Evolutionary conservation across 768 basidiomycete genomes (phyloP).

Genomic region (Ramaria sp.): DNA sequence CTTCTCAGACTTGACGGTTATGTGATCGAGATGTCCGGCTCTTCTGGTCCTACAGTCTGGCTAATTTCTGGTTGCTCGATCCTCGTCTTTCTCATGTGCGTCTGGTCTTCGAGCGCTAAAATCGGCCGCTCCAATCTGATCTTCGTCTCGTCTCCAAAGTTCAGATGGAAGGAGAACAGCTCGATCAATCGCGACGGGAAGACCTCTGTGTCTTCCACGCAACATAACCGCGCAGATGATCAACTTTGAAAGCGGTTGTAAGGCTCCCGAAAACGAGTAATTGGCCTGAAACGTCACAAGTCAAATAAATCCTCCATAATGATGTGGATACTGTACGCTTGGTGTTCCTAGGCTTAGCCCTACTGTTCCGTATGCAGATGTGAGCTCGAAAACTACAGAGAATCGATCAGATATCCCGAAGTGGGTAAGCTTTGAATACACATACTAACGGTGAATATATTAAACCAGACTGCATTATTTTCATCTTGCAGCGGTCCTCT

Average conservation of each 20-base stretch:
- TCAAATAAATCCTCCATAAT: background rate
- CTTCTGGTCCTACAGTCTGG: background rate
- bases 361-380: conserved; percentile 82
- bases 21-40: no score
- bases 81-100: no score
- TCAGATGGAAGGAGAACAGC: conserved; percentile 75
- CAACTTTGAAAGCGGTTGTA: conserved; percentile 76
- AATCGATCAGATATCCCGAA: conserved; percentile 5
- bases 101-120: background rate
- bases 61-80: no score
- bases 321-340: conserved; percentile 37
- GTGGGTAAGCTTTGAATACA: conserved; percentile 18
- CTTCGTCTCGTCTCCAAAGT: conserved; percentile 18
- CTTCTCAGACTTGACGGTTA: no score
- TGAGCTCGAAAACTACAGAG: conserved; percentile 58
- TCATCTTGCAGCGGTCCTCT: background rate
- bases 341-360: conserved; percentile 82
- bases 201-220: conserved; percentile 82
- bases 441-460: conserved; percentile 66
- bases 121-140: background rate
- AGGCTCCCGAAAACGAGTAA: conserved; percentile 72
- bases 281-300: conserved; percentile 46
- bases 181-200: conserved; percentile 82
- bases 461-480: conserved; percentile 48
- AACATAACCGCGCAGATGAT: conserved; percentile 86